Conservation (phyloP, 2,329 filamentous ascomycete species). For the Fusarium dimerum region DNA sequence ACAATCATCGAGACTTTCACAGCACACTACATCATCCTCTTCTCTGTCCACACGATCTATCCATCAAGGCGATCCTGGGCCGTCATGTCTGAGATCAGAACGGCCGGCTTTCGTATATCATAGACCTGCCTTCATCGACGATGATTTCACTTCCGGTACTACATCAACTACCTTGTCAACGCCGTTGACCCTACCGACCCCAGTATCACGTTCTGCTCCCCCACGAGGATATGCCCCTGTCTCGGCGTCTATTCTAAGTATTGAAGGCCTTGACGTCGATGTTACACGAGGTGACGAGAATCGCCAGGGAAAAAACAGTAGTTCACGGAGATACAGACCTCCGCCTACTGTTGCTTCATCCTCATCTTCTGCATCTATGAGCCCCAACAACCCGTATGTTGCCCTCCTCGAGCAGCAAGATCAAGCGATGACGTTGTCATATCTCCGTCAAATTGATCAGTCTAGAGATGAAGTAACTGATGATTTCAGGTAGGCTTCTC, state of each 20-base stretch:
- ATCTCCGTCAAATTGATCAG: conserved; percentile 31
- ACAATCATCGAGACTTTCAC: not conserved
- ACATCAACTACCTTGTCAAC: not conserved
- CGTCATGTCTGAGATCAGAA: conserved; percentile 8
- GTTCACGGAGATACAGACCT: not conserved
- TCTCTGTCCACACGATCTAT: conserved; percentile 1
- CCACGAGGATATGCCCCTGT: conserved; percentile 22
- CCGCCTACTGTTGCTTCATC: not conserved
- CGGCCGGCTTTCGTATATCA: conserved; percentile 19
- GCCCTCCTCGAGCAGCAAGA: conserved; percentile 34
- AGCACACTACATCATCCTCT: conserved; percentile 16
- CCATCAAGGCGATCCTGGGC: conserved; percentile 10
- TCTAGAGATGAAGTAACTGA: conserved; percentile 27
- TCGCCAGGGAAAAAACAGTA: not conserved
- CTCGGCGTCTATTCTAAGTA: conserved; percentile 19
- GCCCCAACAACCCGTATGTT: conserved; percentile 34
- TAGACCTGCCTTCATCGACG: conserved; percentile 21
- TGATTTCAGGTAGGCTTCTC: conserved; percentile 34
- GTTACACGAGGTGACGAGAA: conserved; percentile 2
- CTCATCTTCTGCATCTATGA: conserved; percentile 20
- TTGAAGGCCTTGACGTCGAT: conserved; percentile 8
- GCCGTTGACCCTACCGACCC: conserved; percentile 1
- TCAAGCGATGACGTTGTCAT: conserved; percentile 31
- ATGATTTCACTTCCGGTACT: conserved; percentile 13
- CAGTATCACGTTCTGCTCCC: not conserved